These are phyloP conservation scores for Pythium biforme DNA, from an alignment of 352 stramenopile genomes.

Conservation along the genomic window DNA sequence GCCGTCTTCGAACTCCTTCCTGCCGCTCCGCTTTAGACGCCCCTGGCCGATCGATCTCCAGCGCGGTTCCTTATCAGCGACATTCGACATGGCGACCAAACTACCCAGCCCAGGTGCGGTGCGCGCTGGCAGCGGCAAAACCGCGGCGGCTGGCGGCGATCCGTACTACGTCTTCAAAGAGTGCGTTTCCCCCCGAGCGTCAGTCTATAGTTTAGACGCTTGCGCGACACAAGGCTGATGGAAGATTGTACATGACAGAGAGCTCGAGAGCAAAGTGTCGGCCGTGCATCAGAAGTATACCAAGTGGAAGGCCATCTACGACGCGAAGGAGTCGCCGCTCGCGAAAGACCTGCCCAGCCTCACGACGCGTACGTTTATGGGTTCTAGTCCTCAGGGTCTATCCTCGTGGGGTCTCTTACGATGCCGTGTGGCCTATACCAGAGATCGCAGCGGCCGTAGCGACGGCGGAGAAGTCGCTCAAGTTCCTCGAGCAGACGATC, in stretches of 20 bases:
- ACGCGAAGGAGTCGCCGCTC: slow-evolving; percentile 40
- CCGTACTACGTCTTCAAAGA: slow-evolving; percentile 87
- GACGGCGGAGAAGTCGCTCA: slow-evolving; percentile 69
- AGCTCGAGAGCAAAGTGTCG: slow-evolving; percentile 76
- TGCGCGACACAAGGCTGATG: not conserved
- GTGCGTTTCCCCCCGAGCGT: slow-evolving; percentile 31
- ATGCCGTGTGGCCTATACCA: slow-evolving; percentile 14
- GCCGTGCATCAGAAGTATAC: slow-evolving; percentile 65
- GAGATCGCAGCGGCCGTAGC: slow-evolving; percentile 56
- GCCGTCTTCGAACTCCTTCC: not conserved
- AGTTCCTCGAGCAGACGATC: slow-evolving; percentile 83
- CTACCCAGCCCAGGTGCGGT: not conserved
- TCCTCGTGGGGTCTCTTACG: not conserved
- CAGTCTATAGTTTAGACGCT: not conserved
- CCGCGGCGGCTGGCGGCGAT: slow-evolving; percentile 48
- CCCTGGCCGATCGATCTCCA: not conserved
- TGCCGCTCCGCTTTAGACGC: not conserved
- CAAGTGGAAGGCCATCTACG: slow-evolving; percentile 59
- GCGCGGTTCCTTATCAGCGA: not conserved
- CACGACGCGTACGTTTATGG: slow-evolving; percentile 40
- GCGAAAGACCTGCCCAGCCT: slow-evolving; percentile 55
- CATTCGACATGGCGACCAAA: slow-evolving; percentile 6
- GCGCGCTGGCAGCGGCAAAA: slow-evolving; percentile 2
- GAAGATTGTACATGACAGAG: slow-evolving; percentile 29
- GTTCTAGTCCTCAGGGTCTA: not conserved